phyloP scores from a whole-genome alignment of 495 filamentous ascomycete genomes.

The Pseudomonodictys pantanalensis region DNA sequence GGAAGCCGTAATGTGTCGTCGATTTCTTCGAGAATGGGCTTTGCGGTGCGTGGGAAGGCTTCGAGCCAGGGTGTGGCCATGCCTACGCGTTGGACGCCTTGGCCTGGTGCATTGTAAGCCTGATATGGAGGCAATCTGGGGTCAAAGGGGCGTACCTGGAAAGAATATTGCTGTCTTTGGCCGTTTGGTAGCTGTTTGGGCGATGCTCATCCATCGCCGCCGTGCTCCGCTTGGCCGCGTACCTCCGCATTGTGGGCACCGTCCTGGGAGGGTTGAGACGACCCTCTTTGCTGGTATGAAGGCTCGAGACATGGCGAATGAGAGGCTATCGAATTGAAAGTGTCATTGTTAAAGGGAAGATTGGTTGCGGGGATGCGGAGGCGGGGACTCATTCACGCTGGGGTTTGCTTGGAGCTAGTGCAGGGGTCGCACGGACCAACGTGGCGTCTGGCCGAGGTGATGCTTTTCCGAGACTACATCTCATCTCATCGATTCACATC shows the following conservation, averaged over 20 bases:
- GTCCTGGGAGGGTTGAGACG: background rate
- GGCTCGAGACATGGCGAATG: background rate
- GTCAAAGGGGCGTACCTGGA: conserved; percentile 34
- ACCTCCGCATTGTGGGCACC: conserved; percentile 1
- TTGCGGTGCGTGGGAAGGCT: conserved; percentile 72
- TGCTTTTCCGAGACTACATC: conserved; percentile 7
- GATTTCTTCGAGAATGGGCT: conserved; percentile 74
- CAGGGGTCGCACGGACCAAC: background rate
- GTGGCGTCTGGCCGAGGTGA: background rate
- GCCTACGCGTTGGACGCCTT: conserved; percentile 90
- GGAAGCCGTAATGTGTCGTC: conserved; percentile 66
- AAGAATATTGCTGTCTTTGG: conserved; percentile 47
- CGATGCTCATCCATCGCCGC: conserved; percentile 28
- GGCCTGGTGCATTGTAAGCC: too few relatives aligned
- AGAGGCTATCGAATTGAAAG: background rate
- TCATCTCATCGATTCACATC: too few relatives aligned
- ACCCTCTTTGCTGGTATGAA: background rate
- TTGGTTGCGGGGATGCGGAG: conserved; percentile 8
- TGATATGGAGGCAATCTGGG: background rate
- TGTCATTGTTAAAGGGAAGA: background rate
- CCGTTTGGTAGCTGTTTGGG: conserved; percentile 20
- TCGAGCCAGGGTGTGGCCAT: conserved; percentile 85
- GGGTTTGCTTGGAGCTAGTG: background rate
- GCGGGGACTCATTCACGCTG: background rate
- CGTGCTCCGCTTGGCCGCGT: background rate